These are phyloP conservation scores for Waitea zeae DNA, from an alignment of 1,284 basidiomycete species.

Conservation along the genomic window DNA sequence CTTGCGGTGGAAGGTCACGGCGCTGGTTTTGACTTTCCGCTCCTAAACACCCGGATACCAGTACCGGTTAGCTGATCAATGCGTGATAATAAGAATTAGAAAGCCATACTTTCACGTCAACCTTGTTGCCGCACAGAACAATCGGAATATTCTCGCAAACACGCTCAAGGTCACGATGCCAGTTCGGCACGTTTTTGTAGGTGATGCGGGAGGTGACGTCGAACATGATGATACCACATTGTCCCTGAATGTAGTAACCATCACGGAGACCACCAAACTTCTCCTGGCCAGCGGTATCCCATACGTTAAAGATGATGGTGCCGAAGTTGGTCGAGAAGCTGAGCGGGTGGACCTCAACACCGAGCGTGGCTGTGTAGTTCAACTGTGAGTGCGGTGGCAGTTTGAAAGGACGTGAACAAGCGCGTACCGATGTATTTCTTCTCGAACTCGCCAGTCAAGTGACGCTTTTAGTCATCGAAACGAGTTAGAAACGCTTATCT, in stretches of 20 bases:
- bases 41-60: constrained; percentile 37
- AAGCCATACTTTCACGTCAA: constrained; percentile 87
- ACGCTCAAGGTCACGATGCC: constrained; percentile 98
- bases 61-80: not conserved
- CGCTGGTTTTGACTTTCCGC: constrained; percentile 98
- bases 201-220: constrained; percentile 99
- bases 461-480: constrained; percentile 77
- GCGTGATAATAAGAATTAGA: not conserved
- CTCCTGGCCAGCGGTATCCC: constrained; percentile 99
- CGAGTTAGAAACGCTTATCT: constrained; percentile 31
- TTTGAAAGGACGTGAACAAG: not conserved
- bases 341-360: constrained; percentile 98
- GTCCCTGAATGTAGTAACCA: constrained; percentile 97
- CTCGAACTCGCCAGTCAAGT: constrained; percentile 99
- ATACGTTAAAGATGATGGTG: constrained; percentile 98
- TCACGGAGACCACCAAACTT: constrained; percentile 98
- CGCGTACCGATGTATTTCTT: constrained; percentile 96
- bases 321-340: constrained; percentile 97
- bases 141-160: constrained; percentile 99
- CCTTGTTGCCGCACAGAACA: constrained; percentile 99
- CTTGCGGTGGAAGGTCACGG: constrained; percentile 99
- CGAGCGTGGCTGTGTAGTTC: constrained; percentile 68
- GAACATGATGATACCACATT: constrained; percentile 99
- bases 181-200: constrained; percentile 99
- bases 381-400: not conserved